phyloP scores from a whole-genome alignment of 345 rosid species.

The Populus alba region DNA sequence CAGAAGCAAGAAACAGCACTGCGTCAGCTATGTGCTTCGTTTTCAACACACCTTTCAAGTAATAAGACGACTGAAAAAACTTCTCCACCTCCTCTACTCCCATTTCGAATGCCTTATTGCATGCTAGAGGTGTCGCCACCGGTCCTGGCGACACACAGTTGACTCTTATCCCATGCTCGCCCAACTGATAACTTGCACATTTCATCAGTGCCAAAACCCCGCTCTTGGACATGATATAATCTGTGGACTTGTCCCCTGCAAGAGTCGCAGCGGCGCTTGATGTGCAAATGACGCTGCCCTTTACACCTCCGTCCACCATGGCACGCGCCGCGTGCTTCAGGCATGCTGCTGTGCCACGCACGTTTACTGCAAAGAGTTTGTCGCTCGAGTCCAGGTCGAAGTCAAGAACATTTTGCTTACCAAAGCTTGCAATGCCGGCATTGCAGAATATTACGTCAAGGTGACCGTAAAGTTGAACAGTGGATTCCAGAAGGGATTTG shows the following conservation, averaged over 20 bases:
- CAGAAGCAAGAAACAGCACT: constrained; percentile 38
- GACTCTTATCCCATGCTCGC: constrained; percentile 43
- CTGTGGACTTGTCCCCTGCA: neutral
- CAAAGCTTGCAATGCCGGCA: constrained; percentile 19
- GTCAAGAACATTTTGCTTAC: constrained; percentile 28
- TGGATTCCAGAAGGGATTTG: constrained; percentile 27
- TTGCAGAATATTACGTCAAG: constrained; percentile 46
- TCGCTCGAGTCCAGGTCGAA: constrained; percentile 21
- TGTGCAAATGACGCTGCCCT: constrained; percentile 46
- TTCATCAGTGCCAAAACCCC: constrained; percentile 41
- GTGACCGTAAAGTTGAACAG: constrained; percentile 16
- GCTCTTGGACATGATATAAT: constrained; percentile 39
- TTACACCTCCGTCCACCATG: constrained; percentile 28
- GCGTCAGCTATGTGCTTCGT: constrained; percentile 36
- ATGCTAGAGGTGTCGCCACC: constrained; percentile 27
- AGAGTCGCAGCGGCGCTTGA: constrained; percentile 22
- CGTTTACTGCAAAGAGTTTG: constrained; percentile 27
- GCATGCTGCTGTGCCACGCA: constrained; percentile 26
- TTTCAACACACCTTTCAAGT: constrained; percentile 33
- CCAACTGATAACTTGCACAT: constrained; percentile 41
- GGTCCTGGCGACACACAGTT: constrained; percentile 42
- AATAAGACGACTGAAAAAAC: neutral
- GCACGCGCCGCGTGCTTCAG: constrained; percentile 38
- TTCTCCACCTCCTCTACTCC: constrained; percentile 21
- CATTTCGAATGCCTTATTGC: neutral